Evolutionary conservation across 2,329 filamentous ascomycete genomes (phyloP), one percentile per base, ranked within the genome.

Genomic region (Albophoma yamanashiensis): DNA sequence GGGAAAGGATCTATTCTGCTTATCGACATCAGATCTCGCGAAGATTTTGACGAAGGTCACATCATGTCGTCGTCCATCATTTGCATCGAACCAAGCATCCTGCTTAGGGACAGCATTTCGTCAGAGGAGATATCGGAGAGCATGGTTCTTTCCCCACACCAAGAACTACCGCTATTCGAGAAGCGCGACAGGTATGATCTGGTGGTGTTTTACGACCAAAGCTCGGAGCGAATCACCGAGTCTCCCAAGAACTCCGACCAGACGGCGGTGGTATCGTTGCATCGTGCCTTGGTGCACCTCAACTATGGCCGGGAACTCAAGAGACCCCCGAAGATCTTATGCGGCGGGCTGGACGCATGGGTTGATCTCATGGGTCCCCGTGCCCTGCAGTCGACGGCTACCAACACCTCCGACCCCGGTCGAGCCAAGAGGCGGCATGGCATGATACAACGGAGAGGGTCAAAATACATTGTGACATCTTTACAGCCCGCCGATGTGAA

Each of bases 331-430:
- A 89, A 91, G 59, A 79, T 99, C 39, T 77, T 99, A 1, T 78
- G 83, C 58, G 94, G 94, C 22, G 94, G 94, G 0, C 73, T 99
- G 14, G 85, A 92, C 66, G 89, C 91, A 5, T 99, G 94, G 94
- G 76, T 86, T 22, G 88, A 94, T 67, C 74, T 94, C n/a, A 80
- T 96, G 67, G 93, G 94, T 2, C 75, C 78, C 15, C 81, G 86
- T 58, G 86, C 88, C 1, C 76, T 86, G 11, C 75, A 79, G 61
- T 75, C 74, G 14, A 80, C 78, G 5, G 59, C 73, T 15, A 76
- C 77, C 4, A 63, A 64, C n/a, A 59, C 59, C 3, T 56, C 63
- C 43, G 66, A 61, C 55, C 45, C 64, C 15, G 57, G 38, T 55
- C 62, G 59, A 42, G 27, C 57, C 55, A 67, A 58, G 59, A 67